Evolutionary conservation across 2,329 filamentous ascomycete genomes (phyloP).

Genomic region (Fusarium tuaranense): DNA sequence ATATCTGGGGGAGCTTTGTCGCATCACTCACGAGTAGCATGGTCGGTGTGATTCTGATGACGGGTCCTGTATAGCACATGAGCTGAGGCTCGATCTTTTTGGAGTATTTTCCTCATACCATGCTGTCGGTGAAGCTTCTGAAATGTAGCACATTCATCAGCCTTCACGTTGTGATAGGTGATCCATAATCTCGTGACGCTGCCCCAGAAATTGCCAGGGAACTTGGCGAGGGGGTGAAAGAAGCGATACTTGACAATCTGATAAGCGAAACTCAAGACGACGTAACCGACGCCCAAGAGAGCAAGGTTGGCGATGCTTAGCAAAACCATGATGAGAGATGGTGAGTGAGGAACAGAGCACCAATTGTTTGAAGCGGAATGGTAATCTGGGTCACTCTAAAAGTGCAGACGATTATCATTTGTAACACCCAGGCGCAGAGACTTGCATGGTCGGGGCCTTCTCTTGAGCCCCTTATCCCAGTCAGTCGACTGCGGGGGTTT

Average conservation of each 20-base stretch:
- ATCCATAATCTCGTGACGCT: conserved; percentile 37
- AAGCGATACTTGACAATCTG: conserved; percentile 34
- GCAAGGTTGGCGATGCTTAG: conserved; percentile 15
- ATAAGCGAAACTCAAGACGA: conserved; percentile 8
- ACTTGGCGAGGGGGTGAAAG: conserved; percentile 30
- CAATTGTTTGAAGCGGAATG: neutral
- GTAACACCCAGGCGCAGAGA: neutral
- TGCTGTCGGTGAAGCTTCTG: conserved; percentile 32
- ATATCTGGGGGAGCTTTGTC: conserved; percentile 66
- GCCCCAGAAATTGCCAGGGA: conserved; percentile 36
- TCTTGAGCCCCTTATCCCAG: neutral
- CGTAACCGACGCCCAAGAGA: conserved; percentile 18
- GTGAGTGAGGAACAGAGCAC: neutral
- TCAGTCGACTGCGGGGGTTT: neutral
- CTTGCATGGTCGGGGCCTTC: neutral
- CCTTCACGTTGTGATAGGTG: conserved; percentile 38
- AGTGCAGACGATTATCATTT: neutral
- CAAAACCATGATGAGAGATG: conserved; percentile 16
- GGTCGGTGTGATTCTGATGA: conserved; percentile 40
- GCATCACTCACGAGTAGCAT: conserved; percentile 50
- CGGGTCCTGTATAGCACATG: conserved; percentile 18
- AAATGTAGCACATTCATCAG: conserved; percentile 26
- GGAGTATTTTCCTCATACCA: neutral
- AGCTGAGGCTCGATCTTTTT: neutral
- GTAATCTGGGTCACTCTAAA: neutral